Evolutionary conservation across 1,139 yeast species (phyloP).

Genomic region (Insectozyma bohioensis): DNA sequence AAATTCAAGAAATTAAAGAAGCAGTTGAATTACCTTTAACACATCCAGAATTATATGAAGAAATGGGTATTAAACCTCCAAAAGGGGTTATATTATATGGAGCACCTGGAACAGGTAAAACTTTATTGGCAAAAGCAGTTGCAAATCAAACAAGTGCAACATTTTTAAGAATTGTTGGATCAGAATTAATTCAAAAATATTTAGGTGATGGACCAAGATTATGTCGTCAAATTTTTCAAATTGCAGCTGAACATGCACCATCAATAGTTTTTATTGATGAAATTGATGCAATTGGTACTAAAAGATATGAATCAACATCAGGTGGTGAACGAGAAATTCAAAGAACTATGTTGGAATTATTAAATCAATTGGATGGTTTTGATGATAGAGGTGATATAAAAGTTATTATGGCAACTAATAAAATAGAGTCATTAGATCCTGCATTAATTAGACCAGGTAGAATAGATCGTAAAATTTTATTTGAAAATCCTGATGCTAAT

Average conservation of each 20-base stretch:
- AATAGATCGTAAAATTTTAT: slow-evolving; percentile 94
- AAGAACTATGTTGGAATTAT: slow-evolving; percentile 95
- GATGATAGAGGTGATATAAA: slow-evolving; percentile 98
- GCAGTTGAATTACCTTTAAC: slow-evolving; percentile 96
- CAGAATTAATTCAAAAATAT: slow-evolving; percentile 94
- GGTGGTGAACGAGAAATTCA: slow-evolving; percentile 99
- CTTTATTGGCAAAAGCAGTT: slow-evolving; percentile 94
- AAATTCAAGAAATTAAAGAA: slow-evolving; percentile 97
- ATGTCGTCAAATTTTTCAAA: slow-evolving; percentile 91
- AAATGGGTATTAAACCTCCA: slow-evolving; percentile 99
- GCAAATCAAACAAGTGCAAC: slow-evolving; percentile 98
- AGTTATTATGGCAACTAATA: slow-evolving; percentile 98
- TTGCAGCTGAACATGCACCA: slow-evolving; percentile 97
- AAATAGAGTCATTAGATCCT: slow-evolving; percentile 92
- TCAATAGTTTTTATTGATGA: slow-evolving; percentile 98
- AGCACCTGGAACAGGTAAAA: slow-evolving; percentile 99
- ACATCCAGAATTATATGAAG: slow-evolving; percentile 97
- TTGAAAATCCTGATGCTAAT: slow-evolving; percentile 92
- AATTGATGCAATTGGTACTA: slow-evolving; percentile 98
- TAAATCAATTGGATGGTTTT: slow-evolving; percentile 96
- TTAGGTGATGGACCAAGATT: slow-evolving; percentile 98
- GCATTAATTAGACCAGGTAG: slow-evolving; percentile 98
- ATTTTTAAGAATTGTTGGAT: slow-evolving; percentile 92
- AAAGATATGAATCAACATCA: slow-evolving; percentile 91
- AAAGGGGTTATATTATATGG: slow-evolving; percentile 98